Evolutionary conservation across 2,329 filamentous ascomycete genomes (phyloP).

Genomic region (Pyrenochaeta sp.): DNA sequence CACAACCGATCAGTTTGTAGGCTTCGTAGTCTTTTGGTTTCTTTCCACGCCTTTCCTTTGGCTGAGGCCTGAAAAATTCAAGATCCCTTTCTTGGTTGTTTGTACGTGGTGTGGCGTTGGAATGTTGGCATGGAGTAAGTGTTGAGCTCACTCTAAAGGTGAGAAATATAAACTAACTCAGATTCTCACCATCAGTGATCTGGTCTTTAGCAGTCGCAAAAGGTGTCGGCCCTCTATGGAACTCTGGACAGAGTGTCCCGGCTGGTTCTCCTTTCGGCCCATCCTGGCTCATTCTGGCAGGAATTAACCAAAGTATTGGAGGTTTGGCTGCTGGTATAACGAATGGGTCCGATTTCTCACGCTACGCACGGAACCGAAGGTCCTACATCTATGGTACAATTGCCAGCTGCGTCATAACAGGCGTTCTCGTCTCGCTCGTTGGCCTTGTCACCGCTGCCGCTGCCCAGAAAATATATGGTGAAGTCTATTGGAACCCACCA

Average conservation of each 20-base stretch:
- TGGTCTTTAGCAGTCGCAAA: slow-evolving; percentile 57
- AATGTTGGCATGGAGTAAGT: slow-evolving; percentile 53
- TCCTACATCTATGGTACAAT: slow-evolving; percentile 53
- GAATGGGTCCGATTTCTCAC: slow-evolving; percentile 56
- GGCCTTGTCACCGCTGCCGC: slow-evolving; percentile 55
- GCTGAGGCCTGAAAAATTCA: slow-evolving; percentile 61
- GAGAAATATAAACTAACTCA: no score
- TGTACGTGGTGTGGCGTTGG: slow-evolving; percentile 55
- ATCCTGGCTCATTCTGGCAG: slow-evolving; percentile 58
- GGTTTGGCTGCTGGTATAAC: slow-evolving; percentile 53
- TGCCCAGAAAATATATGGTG: slow-evolving; percentile 47
- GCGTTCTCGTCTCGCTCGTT: slow-evolving; percentile 53
- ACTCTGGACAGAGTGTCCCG: slow-evolving; percentile 48
- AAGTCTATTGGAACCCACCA: slow-evolving; percentile 49
- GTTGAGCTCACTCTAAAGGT: no score
- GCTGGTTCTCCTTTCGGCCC: slow-evolving; percentile 48
- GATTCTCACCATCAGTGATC: slow-evolving; percentile 40
- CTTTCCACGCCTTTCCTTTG: slow-evolving; percentile 56
- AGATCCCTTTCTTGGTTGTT: slow-evolving; percentile 56
- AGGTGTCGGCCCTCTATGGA: slow-evolving; percentile 56
- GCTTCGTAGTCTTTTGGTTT: slow-evolving; percentile 47
- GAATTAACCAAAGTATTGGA: slow-evolving; percentile 56
- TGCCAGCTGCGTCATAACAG: slow-evolving; percentile 51
- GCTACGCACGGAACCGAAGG: slow-evolving; percentile 50
- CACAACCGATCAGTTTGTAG: slow-evolving; percentile 47